These are phyloP conservation scores for Dujonia santamariae DNA, from an alignment of 1,139 yeast species.

Conservation along the genomic window DNA sequence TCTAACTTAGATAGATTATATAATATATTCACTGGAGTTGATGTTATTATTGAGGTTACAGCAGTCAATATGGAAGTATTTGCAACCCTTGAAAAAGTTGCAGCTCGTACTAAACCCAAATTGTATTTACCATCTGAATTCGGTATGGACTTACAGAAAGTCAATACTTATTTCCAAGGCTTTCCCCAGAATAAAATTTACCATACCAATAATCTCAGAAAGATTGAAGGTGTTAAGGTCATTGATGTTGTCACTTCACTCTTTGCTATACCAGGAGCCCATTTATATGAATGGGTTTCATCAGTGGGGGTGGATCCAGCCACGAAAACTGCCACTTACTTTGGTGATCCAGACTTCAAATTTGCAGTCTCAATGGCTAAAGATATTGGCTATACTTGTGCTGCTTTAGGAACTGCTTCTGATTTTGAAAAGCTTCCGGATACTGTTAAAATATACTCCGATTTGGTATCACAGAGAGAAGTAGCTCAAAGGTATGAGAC, in stretches of 20 bases:
- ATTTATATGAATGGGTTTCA: slow-evolving; percentile 30
- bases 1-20: slow-evolving; percentile 22
- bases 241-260: slow-evolving; percentile 44
- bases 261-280: slow-evolving; percentile 41
- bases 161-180: slow-evolving; percentile 25
- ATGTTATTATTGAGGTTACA: slow-evolving; percentile 48
- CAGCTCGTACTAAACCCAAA: slow-evolving; percentile 42
- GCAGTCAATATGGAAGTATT: slow-evolving; percentile 22
- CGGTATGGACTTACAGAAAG: slow-evolving; percentile 42
- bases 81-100: slow-evolving; percentile 28
- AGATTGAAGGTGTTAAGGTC: slow-evolving; percentile 44
- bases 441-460: slow-evolving; percentile 41
- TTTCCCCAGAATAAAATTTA: slow-evolving; percentile 34
- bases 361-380: slow-evolving; percentile 30
- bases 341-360: slow-evolving; percentile 37
- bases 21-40: slow-evolving; percentile 43
- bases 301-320: slow-evolving; percentile 36
- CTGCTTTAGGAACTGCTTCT: slow-evolving; percentile 36
- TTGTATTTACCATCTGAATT: slow-evolving; percentile 63
- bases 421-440: slow-evolving; percentile 43
- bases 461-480: slow-evolving; percentile 33
- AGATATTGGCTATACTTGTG: slow-evolving; percentile 42
- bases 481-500: slow-evolving; percentile 40
- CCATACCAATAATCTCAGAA: slow-evolving; percentile 38
- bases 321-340: slow-evolving; percentile 30